These are phyloP conservation scores for Fusarium clavum DNA, from an alignment of 2,329 filamentous ascomycete genomes.

Conservation along the genomic window DNA sequence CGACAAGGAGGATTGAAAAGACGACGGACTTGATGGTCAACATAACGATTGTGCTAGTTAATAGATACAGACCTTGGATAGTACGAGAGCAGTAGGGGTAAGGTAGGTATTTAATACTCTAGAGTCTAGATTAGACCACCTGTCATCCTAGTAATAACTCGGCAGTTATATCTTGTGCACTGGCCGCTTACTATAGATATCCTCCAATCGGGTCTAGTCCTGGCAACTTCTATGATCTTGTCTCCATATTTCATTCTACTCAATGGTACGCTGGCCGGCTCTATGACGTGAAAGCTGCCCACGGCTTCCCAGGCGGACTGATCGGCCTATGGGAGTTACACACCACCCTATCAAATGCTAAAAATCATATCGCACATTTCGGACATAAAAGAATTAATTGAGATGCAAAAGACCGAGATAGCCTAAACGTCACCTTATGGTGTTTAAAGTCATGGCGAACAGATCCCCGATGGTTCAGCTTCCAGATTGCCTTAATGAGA, in stretches of 20 bases:
- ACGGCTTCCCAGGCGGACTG: too few relatives aligned
- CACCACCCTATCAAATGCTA: too few relatives aligned
- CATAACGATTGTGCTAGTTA: not conserved
- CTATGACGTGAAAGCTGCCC: not conserved
- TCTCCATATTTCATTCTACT: not conserved
- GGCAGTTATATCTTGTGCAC: not conserved
- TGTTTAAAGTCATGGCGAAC: too few relatives aligned
- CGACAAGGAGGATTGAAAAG: accelerated
- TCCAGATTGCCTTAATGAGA: too few relatives aligned
- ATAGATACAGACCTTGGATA: not conserved
- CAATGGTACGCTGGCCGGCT: accelerated
- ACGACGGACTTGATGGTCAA: not conserved
- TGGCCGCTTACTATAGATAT: not conserved
- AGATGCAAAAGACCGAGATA: too few relatives aligned
- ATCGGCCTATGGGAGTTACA: too few relatives aligned
- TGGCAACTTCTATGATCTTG: not conserved
- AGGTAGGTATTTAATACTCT: not conserved
- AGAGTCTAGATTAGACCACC: not conserved
- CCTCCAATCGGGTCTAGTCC: not conserved
- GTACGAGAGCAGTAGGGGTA: too few relatives aligned
- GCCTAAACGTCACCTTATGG: too few relatives aligned
- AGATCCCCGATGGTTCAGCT: too few relatives aligned
- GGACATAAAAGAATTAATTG: too few relatives aligned
- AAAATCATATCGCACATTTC: too few relatives aligned
- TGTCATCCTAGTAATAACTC: not conserved